Percentiles rank a stretch among this genome's conserved stretches.
phyloP scores from a whole-genome alignment of 2,329 filamentous ascomycete genomes.

The Fusarium heterosporum region DNA sequence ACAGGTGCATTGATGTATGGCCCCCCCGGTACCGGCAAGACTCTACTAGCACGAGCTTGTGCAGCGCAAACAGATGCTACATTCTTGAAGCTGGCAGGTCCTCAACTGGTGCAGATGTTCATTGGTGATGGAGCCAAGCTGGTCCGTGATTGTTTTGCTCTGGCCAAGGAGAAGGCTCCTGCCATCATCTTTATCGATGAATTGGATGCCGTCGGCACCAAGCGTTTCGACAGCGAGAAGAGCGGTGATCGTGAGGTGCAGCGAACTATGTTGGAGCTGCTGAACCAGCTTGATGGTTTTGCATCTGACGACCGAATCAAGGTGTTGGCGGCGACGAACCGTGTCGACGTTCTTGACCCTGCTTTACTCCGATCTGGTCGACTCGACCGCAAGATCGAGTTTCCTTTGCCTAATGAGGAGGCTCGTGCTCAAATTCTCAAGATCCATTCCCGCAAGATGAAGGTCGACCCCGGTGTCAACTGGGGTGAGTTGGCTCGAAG shows the following conservation, averaged over 20 bases:
- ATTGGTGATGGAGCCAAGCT: constrained; percentile 98
- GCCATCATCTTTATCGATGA: constrained; percentile 99
- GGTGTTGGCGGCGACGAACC: constrained; percentile 93
- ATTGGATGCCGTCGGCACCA: constrained; percentile 96
- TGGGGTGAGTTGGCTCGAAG: constrained; percentile 95
- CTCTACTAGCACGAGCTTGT: constrained; percentile 91
- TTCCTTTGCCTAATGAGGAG: constrained; percentile 97
- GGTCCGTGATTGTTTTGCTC: constrained; percentile 95
- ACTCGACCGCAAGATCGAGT: constrained; percentile 97
- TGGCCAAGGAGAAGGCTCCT: constrained; percentile 98
- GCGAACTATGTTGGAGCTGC: constrained; percentile 97
- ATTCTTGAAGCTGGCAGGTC: constrained; percentile 97
- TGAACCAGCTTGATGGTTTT: constrained; percentile 98
- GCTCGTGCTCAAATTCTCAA: constrained; percentile 95
- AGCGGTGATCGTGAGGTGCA: constrained; percentile 98
- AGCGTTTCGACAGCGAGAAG: constrained; percentile 99
- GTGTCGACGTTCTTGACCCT: constrained; percentile 92
- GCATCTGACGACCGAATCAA: constrained; percentile 97
- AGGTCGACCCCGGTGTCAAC: constrained; percentile 91
- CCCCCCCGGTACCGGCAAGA: constrained; percentile 90
- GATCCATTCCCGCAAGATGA: constrained; percentile 99
- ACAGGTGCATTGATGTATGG: constrained; percentile 99
- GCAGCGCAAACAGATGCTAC: constrained; percentile 98
- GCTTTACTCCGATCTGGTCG: constrained; percentile 91
- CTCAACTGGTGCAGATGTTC: constrained; percentile 99